These are phyloP conservation scores for Lachnellula arida DNA, from an alignment of 2,329 filamentous ascomycete species.

Conservation along the genomic window DNA sequence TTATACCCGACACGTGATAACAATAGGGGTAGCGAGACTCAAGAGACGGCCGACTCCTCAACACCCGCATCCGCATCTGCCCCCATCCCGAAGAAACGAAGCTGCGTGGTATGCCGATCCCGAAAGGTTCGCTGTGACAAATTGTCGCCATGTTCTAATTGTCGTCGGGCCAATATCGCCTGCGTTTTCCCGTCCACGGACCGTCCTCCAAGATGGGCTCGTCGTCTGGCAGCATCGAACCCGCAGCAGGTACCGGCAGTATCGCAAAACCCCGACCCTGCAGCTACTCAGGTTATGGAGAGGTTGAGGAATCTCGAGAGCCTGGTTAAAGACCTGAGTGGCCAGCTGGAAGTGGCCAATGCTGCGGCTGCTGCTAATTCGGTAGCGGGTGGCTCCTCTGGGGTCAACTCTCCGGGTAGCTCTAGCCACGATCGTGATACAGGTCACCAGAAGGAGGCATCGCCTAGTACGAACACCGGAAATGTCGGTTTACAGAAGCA, in stretches of 20 bases:
- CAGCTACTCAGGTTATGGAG: slow-evolving; percentile 41
- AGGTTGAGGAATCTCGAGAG: slow-evolving; percentile 45
- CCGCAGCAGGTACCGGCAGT: slow-evolving; percentile 1
- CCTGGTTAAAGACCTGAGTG: slow-evolving; percentile 46
- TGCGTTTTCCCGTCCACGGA: slow-evolving; percentile 48
- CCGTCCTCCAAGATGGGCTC: slow-evolving; percentile 49
- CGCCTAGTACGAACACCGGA: background rate
- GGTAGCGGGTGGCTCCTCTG: slow-evolving; percentile 19
- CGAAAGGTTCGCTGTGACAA: slow-evolving; percentile 58
- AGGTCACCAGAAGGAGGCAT: slow-evolving; percentile 4
- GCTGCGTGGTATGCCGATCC: slow-evolving; percentile 47
- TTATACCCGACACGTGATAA: too few species aligned
- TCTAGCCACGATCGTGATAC: slow-evolving; percentile 23
- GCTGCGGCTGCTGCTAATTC: slow-evolving; percentile 23
- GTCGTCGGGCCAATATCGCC: slow-evolving; percentile 46
- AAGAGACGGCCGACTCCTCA: background rate
- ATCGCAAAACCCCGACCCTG: slow-evolving; percentile 24
- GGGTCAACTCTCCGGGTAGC: slow-evolving; percentile 29
- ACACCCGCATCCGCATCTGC: background rate
- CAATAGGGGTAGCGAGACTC: too few species aligned
- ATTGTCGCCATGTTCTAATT: slow-evolving; percentile 51
- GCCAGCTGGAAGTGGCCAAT: slow-evolving; percentile 39
- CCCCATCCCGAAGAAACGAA: slow-evolving; percentile 35
- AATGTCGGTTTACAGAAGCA: slow-evolving; percentile 33
- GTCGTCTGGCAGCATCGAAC: slow-evolving; percentile 37